A percentile compares a stretch with the other conserved stretches of the same genome.
These are phyloP conservation scores for Rhodotorula mucilaginosa DNA, from an alignment of 1,284 basidiomycete species.

Conservation along the genomic window DNA sequence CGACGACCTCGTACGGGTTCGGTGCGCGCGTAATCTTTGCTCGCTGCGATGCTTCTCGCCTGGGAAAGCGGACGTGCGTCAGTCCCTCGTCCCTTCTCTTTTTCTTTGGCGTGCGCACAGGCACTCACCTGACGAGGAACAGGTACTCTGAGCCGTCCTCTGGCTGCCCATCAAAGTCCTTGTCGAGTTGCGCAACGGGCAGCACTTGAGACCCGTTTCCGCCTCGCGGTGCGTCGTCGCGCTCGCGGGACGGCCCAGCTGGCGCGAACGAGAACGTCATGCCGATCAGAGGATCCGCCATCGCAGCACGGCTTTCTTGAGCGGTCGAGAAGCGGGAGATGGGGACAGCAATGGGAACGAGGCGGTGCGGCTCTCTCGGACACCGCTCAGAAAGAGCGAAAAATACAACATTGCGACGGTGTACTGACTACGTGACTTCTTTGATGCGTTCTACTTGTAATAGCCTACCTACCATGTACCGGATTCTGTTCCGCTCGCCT, in stretches of 20 bases:
- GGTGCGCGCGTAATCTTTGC: conserved; percentile 27
- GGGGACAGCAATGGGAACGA: not conserved
- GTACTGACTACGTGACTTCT: not conserved
- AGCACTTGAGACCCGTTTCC: conserved; percentile 43
- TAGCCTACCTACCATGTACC: not conserved
- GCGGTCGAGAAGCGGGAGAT: not conserved
- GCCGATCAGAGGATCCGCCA: conserved; percentile 32
- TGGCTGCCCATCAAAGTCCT: conserved; percentile 61
- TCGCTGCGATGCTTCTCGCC: conserved; percentile 32
- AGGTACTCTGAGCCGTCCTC: conserved; percentile 63
- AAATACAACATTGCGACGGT: not conserved
- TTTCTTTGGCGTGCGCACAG: not conserved
- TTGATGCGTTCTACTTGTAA: not conserved
- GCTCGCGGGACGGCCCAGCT: not conserved
- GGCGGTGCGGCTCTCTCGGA: not conserved
- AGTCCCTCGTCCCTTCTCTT: not conserved
- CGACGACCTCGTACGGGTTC: conserved; percentile 31
- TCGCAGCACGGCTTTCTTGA: not conserved
- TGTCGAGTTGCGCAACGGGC: conserved; percentile 40
- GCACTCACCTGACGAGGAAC: conserved; percentile 48
- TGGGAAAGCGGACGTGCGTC: not conserved
- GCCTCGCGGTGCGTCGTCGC: conserved; percentile 36
- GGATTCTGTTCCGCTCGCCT: conserved; percentile 3
- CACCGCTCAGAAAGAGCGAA: not conserved
- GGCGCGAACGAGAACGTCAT: conserved; percentile 21